phyloP scores from a whole-genome alignment of 2,329 filamentous ascomycete species.

The Colletotrichum higginsianum region DNA sequence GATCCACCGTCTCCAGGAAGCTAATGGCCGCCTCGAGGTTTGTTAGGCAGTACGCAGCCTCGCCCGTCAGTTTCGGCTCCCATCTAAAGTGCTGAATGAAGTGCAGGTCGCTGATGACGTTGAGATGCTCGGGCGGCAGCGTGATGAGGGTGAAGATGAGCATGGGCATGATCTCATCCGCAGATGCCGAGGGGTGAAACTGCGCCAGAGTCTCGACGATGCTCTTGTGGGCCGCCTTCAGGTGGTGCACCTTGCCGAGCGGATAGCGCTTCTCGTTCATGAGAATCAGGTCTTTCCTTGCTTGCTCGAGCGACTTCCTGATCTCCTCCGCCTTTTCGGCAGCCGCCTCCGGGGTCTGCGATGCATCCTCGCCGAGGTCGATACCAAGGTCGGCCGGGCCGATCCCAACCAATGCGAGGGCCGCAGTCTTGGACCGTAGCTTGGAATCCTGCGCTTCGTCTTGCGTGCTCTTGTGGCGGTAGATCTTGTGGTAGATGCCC shows the following conservation, averaged over 20 bases:
- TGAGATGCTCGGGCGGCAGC: constrained; percentile 85
- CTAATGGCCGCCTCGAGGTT: constrained; percentile 96
- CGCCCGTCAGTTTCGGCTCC: constrained; percentile 88
- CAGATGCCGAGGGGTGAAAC: constrained; percentile 85
- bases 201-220: constrained; percentile 88
- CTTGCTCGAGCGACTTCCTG: constrained; percentile 78
- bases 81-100: constrained; percentile 95
- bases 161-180: constrained; percentile 96
- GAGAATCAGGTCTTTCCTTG: constrained; percentile 78
- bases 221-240: constrained; percentile 91
- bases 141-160: constrained; percentile 97
- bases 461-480: constrained; percentile 90
- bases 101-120: constrained; percentile 93
- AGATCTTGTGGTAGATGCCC: constrained; percentile 88
- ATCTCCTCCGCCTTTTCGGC: constrained; percentile 78
- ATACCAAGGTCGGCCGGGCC: constrained; percentile 88
- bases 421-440: constrained; percentile 92
- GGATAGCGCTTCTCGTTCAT: constrained; percentile 94
- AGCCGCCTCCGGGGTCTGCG: constrained; percentile 69
- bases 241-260: constrained; percentile 88
- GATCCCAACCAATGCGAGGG: constrained; percentile 91
- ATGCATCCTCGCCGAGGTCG: constrained; percentile 73
- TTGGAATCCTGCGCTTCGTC: constrained; percentile 97
- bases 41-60: constrained; percentile 95
- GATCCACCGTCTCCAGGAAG: constrained; percentile 94